Conservation (phyloP, 352 stramenopile species). For the Pythium monospermum region DNA sequence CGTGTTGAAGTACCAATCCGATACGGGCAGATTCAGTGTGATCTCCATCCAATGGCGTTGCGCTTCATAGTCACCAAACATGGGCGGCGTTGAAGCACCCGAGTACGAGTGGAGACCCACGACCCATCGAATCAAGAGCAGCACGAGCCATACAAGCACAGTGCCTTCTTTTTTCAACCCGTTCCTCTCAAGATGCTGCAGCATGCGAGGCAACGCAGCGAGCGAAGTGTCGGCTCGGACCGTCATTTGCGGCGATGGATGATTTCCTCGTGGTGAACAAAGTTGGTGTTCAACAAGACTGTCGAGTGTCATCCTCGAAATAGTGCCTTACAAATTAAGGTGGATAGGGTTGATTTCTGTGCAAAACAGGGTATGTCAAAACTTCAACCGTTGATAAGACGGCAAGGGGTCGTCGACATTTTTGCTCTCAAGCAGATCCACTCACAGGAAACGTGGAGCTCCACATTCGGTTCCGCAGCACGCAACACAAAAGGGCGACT, state of each 20-base stretch:
- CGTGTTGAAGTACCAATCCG: constrained; percentile 94
- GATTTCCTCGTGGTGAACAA: neutral
- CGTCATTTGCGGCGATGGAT: neutral
- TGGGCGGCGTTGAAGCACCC: constrained; percentile 60
- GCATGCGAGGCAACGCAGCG: constrained; percentile 29
- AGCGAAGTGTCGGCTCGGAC: neutral
- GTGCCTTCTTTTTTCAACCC: constrained; percentile 35
- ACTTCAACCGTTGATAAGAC: constrained; percentile 22
- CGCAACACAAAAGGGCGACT: too few species aligned
- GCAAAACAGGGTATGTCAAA: too few species aligned
- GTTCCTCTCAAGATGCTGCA: constrained; percentile 56
- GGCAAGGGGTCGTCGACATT: constrained; percentile 4
- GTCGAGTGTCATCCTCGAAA: neutral
- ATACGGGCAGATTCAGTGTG: constrained; percentile 89
- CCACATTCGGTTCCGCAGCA: too few species aligned
- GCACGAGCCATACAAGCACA: constrained; percentile 47
- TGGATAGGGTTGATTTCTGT: neutral
- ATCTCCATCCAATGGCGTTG: constrained; percentile 99
- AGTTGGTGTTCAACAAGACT: neutral
- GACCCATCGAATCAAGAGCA: constrained; percentile 68
- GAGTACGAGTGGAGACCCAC: constrained; percentile 83
- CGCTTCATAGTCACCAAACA: constrained; percentile 97
- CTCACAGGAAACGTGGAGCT: neutral
- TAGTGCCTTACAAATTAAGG: constrained; percentile 18
- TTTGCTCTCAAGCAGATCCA: constrained; percentile 4